These are phyloP conservation scores for Castanea sativa DNA, from an alignment of 306 rosid species.

Conservation along the genomic window DNA sequence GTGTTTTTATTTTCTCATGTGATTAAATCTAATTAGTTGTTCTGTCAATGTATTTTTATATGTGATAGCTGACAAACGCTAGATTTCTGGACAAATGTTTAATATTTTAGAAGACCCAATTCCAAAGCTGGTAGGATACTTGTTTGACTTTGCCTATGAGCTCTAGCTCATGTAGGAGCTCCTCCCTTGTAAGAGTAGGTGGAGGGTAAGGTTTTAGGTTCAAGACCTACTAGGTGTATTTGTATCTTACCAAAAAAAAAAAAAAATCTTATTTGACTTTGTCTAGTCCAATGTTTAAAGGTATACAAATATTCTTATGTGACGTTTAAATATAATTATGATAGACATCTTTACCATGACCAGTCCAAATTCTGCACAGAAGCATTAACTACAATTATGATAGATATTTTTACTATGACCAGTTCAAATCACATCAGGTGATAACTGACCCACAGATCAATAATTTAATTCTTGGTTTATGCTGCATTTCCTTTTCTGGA, in stretches of 20 bases:
- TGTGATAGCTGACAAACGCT: not conserved
- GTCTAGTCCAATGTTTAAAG: not conserved
- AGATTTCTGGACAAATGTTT: not conserved
- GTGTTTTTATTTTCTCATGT: not conserved
- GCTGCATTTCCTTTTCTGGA: not conserved
- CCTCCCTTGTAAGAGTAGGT: too few relatives aligned
- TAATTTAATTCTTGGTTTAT: not conserved
- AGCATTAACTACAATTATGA: not conserved
- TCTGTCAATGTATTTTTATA: not conserved
- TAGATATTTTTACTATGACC: not conserved
- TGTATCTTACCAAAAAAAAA: too few relatives aligned
- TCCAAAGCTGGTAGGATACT: not conserved
- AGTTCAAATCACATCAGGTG: not conserved
- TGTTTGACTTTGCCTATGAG: not conserved
- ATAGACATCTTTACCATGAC: not conserved
- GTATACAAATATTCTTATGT: not conserved
- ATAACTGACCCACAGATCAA: not conserved
- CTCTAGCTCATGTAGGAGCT: too few relatives aligned
- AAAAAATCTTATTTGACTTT: not conserved
- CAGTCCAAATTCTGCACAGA: not conserved
- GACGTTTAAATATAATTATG: not conserved
- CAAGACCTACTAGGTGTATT: too few relatives aligned
- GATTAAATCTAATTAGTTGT: conserved; percentile 6
- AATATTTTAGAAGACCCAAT: not conserved
- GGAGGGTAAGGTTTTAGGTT: too few relatives aligned